Conservation (phyloP, 2,329 filamentous ascomycete species). For the Cercospora zeina region DNA sequence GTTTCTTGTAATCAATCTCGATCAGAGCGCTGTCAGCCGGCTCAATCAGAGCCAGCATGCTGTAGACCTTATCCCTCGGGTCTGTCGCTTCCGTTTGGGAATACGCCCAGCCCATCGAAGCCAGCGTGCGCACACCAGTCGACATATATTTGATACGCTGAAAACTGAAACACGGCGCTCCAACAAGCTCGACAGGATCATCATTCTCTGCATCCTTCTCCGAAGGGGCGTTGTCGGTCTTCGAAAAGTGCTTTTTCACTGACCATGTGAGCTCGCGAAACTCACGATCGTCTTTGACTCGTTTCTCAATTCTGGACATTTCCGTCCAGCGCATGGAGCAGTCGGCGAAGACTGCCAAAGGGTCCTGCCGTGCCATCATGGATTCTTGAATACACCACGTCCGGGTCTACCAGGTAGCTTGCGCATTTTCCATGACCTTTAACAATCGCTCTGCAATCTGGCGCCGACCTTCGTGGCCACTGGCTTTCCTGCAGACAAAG, state of each 20-base stretch:
- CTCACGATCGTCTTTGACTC: conserved; percentile 4
- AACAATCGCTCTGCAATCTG: neutral
- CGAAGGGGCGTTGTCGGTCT: neutral
- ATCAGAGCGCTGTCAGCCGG: conserved; percentile 2
- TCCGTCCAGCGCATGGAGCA: conserved; percentile 1
- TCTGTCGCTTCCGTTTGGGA: conserved; percentile 7
- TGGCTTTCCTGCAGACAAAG: neutral
- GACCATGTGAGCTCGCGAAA: neutral
- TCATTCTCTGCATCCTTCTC: neutral
- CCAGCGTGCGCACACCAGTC: neutral
- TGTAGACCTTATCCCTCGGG: conserved; percentile 11
- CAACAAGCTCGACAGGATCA: neutral
- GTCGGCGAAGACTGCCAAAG: neutral
- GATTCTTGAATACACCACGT: conserved; percentile 9
- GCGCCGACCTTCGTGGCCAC: neutral
- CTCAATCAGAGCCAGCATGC: neutral
- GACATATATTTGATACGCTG: conserved; percentile 6
- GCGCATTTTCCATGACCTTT: neutral
- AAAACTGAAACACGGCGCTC: neutral
- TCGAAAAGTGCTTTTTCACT: neutral
- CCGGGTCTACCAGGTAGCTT: conserved; percentile 4
- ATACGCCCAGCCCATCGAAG: conserved; percentile 4
- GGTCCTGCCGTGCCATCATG: conserved; percentile 1
- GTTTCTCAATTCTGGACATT: neutral
- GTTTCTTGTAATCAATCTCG: neutral